Conservation (phyloP, 106 monocot species). For the Vanilla planifolia region DNA sequence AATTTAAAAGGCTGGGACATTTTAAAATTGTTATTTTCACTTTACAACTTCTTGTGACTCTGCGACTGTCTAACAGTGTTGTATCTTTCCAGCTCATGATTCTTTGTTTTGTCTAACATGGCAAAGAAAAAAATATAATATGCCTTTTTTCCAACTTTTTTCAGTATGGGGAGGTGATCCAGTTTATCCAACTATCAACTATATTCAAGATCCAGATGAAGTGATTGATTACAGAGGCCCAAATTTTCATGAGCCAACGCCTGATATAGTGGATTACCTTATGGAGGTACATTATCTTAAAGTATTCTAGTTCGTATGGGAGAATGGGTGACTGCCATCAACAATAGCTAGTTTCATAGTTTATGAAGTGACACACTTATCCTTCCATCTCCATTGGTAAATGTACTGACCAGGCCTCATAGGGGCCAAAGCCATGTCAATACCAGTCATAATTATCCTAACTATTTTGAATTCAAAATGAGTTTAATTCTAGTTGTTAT, state of each 20-base stretch:
- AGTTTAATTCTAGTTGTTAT: too few species aligned
- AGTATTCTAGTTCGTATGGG: background rate
- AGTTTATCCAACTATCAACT: conserved; percentile 95
- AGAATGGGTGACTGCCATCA: background rate
- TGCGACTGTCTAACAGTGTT: too few species aligned
- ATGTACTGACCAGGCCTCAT: too few species aligned
- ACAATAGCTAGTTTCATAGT: background rate
- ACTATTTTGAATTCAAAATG: too few species aligned
- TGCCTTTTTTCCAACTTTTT: conserved; percentile 8
- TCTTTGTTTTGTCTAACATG: background rate
- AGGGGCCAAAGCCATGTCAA: too few species aligned
- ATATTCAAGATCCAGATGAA: conserved; percentile 93
- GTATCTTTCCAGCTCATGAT: background rate
- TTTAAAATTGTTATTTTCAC: too few species aligned
- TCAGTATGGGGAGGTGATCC: conserved; percentile 99
- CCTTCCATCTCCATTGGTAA: too few species aligned
- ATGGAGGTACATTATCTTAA: conserved; percentile 54
- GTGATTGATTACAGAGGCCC: conserved; percentile 89
- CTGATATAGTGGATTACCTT: conserved; percentile 68
- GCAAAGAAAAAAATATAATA: background rate
- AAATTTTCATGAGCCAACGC: conserved; percentile 98
- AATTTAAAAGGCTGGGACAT: too few species aligned
- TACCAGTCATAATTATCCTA: too few species aligned
- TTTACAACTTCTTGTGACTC: too few species aligned
- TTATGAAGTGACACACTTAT: background rate